Base-by-base conservation (phyloP, 345 rosid species). In the Bruguiera sexangula region DNA sequence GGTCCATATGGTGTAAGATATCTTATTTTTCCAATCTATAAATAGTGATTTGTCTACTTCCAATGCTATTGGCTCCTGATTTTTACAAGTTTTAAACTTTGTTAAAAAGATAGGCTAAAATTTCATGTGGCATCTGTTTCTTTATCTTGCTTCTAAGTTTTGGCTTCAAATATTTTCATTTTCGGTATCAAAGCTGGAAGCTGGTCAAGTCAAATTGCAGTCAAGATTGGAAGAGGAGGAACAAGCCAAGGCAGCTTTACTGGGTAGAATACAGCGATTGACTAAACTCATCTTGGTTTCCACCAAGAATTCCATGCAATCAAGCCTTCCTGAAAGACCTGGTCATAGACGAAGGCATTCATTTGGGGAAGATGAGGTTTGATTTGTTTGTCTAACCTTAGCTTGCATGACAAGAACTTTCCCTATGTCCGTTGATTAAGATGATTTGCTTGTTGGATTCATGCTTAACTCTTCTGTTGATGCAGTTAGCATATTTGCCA, bases 341-440 rank as follows among this genome's bases (percentile, higher is more conserved):
- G 78, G 81, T 54, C 77, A 84, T 70, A 75, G 83, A 63, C 74
- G 93, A 66, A 86, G 90, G 78, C 93, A 88, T 81, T 88, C 93
- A 73, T 86, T 86, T 71, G 90, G 89, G 63, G 93, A 88, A 79
- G 93, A 88, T 73, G 93, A 88, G 93, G 90, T 88, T 63, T 24
- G 66, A 54, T 29, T 63, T 29, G 18, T 64, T 66, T 5, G 57
- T 36, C 50, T 62, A 30, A 63, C 39, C 56, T 56, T 68, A 54
- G 36, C 30, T 65, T 65, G 48, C 62, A 22, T 70, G 54, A 48
- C 11, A 61, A 62, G 20, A 53, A 20, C 13, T 65, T 65, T 69
- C 43, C 37, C 65, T 30, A 61, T 70, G 22, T 32, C 58, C 39
- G n/a, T 62, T 22, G 60, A 48, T 60, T 22, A 48, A 64, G 39